These are phyloP conservation scores for Aspergillus panamensis DNA, from an alignment of 495 filamentous ascomycete species.

Conservation along the genomic window DNA sequence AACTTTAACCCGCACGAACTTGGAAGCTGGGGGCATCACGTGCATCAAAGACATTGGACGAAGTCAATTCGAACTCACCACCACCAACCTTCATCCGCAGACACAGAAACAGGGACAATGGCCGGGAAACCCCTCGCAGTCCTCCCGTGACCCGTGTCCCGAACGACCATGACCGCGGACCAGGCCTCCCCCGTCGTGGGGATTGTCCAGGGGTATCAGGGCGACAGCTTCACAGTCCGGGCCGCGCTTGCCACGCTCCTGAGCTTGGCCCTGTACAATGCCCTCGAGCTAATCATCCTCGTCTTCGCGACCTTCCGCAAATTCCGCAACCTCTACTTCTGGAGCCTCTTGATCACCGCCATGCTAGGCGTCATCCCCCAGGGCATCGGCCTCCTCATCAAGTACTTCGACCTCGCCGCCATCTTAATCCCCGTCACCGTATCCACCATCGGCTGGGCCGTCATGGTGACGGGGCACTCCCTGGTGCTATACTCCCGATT, in stretches of 20 bases:
- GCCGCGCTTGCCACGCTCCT: constrained; percentile 39
- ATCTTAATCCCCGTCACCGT: constrained; percentile 34
- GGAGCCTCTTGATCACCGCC: constrained; percentile 48
- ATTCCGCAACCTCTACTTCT: constrained; percentile 51
- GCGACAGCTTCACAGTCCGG: neutral
- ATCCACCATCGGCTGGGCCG: constrained; percentile 50
- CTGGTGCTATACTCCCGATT: constrained; percentile 63
- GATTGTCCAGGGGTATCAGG: neutral
- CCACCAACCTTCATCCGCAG: too few relatives aligned
- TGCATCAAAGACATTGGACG: too few relatives aligned
- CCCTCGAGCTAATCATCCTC: constrained; percentile 45
- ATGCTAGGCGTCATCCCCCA: constrained; percentile 49
- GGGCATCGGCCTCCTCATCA: constrained; percentile 50
- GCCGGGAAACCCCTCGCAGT: too few relatives aligned
- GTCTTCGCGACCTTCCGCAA: constrained; percentile 51
- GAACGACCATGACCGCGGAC: neutral
- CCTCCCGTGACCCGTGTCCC: too few relatives aligned
- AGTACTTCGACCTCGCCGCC: constrained; percentile 42
- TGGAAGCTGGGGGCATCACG: too few relatives aligned
- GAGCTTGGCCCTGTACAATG: constrained; percentile 42
- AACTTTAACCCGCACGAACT: too few relatives aligned
- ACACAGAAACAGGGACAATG: too few relatives aligned
- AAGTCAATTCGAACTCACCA: too few relatives aligned
- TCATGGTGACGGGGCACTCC: constrained; percentile 61
- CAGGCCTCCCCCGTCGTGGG: neutral